Percentiles rank a stretch among this genome's conserved stretches.
phyloP scores from a whole-genome alignment of 2,329 filamentous ascomycete genomes.

The Colletotrichum incanum region DNA sequence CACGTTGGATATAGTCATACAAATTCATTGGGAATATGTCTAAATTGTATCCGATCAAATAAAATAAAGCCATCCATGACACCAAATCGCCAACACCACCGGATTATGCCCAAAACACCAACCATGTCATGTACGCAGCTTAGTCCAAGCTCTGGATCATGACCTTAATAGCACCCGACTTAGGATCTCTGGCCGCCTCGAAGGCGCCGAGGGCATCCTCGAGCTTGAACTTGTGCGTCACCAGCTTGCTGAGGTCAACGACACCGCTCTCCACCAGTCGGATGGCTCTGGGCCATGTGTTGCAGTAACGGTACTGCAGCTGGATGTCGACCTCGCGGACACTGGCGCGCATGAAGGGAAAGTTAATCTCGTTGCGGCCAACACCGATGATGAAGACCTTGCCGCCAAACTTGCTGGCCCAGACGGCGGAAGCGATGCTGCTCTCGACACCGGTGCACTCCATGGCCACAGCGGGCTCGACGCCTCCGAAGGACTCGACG shows the following conservation, averaged over 20 bases:
- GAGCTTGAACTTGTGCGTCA: conserved; percentile 89
- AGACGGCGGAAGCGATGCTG: conserved; percentile 88
- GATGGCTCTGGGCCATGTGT: conserved; percentile 96
- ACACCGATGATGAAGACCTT: conserved; percentile 98
- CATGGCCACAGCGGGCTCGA: conserved; percentile 86
- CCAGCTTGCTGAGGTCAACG: conserved; percentile 84
- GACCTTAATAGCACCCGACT: conserved; percentile 97
- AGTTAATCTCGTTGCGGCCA: conserved; percentile 93
- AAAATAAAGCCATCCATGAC: conserved; percentile 36
- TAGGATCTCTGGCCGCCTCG: conserved; percentile 87
- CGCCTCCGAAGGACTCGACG: conserved; percentile 76
- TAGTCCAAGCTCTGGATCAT: conserved; percentile 84
- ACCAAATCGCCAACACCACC: conserved; percentile 40
- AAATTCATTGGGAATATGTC: conserved; percentile 28
- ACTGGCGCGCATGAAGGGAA: conserved; percentile 94
- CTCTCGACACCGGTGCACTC: conserved; percentile 97
- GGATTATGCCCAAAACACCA: conserved; percentile 41
- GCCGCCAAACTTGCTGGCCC: conserved; percentile 93
- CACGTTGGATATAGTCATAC: background rate
- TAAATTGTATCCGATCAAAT: conserved; percentile 6
- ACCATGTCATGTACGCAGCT: conserved; percentile 16
- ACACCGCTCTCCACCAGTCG: conserved; percentile 88
- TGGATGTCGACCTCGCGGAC: conserved; percentile 94
- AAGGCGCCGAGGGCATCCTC: conserved; percentile 94
- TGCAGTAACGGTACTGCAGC: conserved; percentile 96